Base-by-base conservation (phyloP, 352 stramenopile genomes). In the Globisporangium spiculum region DNA sequence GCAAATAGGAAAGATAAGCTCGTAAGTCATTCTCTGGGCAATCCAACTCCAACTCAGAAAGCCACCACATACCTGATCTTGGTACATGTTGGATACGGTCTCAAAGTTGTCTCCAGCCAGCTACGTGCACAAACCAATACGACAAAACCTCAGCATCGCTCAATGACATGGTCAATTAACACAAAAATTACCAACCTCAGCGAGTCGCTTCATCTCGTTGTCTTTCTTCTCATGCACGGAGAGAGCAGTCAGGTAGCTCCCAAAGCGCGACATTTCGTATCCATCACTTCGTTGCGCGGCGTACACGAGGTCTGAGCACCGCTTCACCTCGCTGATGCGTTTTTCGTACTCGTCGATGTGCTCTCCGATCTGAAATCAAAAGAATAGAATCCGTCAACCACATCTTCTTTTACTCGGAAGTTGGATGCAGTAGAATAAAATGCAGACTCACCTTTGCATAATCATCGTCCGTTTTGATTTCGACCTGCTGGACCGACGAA, bases 401-500 rank as follows among this genome's bases (percentile, higher is more conserved):
- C 60, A 20, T 16, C 32, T 1, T 12, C 46, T 36, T 48, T 38
- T 26, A 24, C n/a, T 59, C n/a, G 46, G 38, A 20, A 69, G 36
- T 44, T 44, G 12, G 36, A 36, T 9, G 36, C 36, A 16, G 12
- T 44, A 12, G 4, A 8, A 48, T 2, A 20, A 46, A 18, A 46
- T 48, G 41, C 0, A n/a, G 4, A 44, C 18, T 24, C 38, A 91
- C 85, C 72, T 81, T 92, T 18, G 80, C 77, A 64, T 96, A 96
- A n/a, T 92, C 88, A 59, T 96, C 88, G 53, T 96, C 88, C 5
- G 83, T 93, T 61, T 91, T 91, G 65, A 96, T 94, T 57, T 96
- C 88, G 6, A 96, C 85, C 69, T 89, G 85, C 66, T 93, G 88
- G 14, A 94, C 85, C 14, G 88, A 91, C 14, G 85, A 90, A 6